A percentile compares a stretch with the other conserved stretches of the same genome.
Conservation (phyloP, 164 flowering plant species). For the Hamamelis virginiana region DNA sequence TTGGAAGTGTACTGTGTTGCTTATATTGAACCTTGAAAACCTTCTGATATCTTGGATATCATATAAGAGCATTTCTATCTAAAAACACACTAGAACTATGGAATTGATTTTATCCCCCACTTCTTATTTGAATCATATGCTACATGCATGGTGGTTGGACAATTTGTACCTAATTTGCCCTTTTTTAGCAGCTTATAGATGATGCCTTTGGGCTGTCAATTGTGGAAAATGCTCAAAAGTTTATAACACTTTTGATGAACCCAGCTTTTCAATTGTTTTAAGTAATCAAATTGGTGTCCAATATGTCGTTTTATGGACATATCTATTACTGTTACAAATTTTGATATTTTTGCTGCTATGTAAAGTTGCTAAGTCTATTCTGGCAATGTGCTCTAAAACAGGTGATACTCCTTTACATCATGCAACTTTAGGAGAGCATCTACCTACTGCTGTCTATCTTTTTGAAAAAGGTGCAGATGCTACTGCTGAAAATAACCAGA, state of each 20-base stretch:
- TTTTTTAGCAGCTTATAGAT: no score
- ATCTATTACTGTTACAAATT: no score
- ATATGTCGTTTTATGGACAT: background rate
- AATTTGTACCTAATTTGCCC: no score
- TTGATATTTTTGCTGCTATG: background rate
- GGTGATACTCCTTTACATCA: conserved; percentile 8
- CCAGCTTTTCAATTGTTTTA: no score
- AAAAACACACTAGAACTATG: background rate
- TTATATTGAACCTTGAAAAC: background rate
- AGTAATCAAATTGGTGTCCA: no score
- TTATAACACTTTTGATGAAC: no score
- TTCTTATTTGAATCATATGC: background rate
- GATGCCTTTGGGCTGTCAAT: no score
- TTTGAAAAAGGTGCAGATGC: conserved; percentile 15
- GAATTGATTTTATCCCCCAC: background rate
- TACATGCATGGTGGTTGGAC: background rate
- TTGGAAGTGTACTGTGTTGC: background rate
- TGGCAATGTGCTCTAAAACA: background rate
- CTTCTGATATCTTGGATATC: background rate
- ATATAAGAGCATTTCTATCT: background rate
- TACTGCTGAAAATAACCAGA: background rate
- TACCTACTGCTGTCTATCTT: conserved; percentile 9
- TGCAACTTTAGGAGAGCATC: background rate
- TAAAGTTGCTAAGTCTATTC: background rate
- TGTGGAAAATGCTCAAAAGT: no score